Evolutionary conservation across 306 rosid genomes (phyloP).

Genomic region (Begonia fuchsioides): DNA sequence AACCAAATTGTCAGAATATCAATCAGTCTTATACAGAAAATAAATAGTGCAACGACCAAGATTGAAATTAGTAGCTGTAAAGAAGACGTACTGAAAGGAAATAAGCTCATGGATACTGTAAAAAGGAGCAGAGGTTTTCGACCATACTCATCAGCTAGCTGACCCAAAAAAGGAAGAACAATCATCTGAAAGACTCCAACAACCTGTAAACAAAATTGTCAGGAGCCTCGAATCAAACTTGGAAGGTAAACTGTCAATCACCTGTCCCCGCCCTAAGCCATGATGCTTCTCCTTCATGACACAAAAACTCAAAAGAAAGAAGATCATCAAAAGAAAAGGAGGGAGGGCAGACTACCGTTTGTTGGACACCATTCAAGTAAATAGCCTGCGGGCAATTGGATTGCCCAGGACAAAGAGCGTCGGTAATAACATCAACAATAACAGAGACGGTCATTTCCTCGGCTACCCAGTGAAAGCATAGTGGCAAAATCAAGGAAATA

Average conservation of each 20-base stretch:
- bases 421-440: constrained; percentile 57
- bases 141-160: constrained; percentile 72
- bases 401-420: constrained; percentile 37
- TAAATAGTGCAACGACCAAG: too few relatives aligned
- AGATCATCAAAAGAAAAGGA: neutral
- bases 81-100: too few relatives aligned
- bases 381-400: constrained; percentile 53
- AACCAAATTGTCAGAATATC: too few relatives aligned
- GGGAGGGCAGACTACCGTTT: constrained; percentile 31
- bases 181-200: constrained; percentile 75
- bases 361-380: constrained; percentile 51
- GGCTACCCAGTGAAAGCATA: constrained; percentile 58
- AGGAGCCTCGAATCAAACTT: neutral
- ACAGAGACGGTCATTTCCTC: constrained; percentile 83
- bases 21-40: neutral
- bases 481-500: constrained; percentile 54
- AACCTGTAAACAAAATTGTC: constrained; percentile 19
- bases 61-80: constrained; percentile 23
- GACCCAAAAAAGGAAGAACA: constrained; percentile 67
- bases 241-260: too few relatives aligned
- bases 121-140: too few relatives aligned
- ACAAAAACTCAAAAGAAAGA: neutral
- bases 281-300: too few relatives aligned
- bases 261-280: neutral
- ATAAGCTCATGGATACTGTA: too few relatives aligned